Conservation (phyloP, 179 eudicot genomes). For the Nepenthes alata region DNA sequence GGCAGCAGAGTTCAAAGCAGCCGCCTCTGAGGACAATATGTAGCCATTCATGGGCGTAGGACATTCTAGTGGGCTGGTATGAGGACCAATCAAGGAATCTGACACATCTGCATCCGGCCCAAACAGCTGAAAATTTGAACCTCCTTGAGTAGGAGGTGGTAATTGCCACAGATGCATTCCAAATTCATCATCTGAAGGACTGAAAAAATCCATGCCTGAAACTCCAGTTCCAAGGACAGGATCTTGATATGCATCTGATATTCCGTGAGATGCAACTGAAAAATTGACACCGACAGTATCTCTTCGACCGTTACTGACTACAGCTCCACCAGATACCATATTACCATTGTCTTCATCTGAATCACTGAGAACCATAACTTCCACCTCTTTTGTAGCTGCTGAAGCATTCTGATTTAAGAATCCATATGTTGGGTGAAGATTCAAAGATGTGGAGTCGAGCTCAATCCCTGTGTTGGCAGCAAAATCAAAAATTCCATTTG, state of each 20-base stretch:
- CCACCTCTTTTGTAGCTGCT: slow-evolving; percentile 37
- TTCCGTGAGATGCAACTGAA: slow-evolving; percentile 34
- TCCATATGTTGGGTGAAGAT: slow-evolving; percentile 33
- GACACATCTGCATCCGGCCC: slow-evolving; percentile 57
- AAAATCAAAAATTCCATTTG: slow-evolving; percentile 46
- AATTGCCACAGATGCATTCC: slow-evolving; percentile 59
- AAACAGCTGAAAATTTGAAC: slow-evolving; percentile 64
- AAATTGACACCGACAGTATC: slow-evolving; percentile 29
- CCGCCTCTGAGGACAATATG: slow-evolving; percentile 29
- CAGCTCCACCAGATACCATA: slow-evolving; percentile 24
- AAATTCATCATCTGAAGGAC: slow-evolving; percentile 49
- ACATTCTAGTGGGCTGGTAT: slow-evolving; percentile 33
- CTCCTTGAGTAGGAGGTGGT: slow-evolving; percentile 49
- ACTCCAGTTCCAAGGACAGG: slow-evolving; percentile 36
- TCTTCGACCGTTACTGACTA: slow-evolving; percentile 17
- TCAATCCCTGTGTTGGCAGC: slow-evolving; percentile 42
- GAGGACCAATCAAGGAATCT: slow-evolving; percentile 44
- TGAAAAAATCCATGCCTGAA: slow-evolving; percentile 53
- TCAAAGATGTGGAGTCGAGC: slow-evolving; percentile 57
- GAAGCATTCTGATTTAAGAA: slow-evolving; percentile 22
- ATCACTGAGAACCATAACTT: slow-evolving; percentile 81
- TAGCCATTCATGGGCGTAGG: slow-evolving; percentile 46
- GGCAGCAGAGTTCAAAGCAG: slow-evolving; percentile 33
- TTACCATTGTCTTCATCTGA: slow-evolving; percentile 72
- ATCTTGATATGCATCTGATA: slow-evolving; percentile 50